phyloP scores from a whole-genome alignment of 2,329 filamentous ascomycete species.

The Diaporthe sp. region DNA sequence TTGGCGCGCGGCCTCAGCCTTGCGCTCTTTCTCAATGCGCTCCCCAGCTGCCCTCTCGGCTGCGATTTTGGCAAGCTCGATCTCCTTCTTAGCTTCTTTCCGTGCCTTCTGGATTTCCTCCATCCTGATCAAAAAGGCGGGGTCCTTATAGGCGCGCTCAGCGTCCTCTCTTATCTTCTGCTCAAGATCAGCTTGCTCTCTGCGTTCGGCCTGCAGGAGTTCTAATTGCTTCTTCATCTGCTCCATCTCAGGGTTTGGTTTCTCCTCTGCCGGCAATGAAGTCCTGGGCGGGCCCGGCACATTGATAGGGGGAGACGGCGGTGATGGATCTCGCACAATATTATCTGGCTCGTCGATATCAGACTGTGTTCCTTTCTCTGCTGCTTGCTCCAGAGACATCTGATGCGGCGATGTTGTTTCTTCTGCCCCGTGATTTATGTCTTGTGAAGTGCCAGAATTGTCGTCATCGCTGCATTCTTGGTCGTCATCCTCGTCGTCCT shows the following conservation, averaged over 20 bases:
- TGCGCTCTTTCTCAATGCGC: constrained; percentile 55
- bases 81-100: constrained; percentile 62
- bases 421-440: no score
- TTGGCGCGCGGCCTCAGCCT: constrained; percentile 53
- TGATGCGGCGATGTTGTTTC: no score
- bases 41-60: constrained; percentile 60
- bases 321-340: constrained; percentile 42
- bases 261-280: constrained; percentile 53
- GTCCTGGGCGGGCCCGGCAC: constrained; percentile 58
- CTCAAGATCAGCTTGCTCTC: constrained; percentile 60
- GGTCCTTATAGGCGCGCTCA: constrained; percentile 60
- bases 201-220: constrained; percentile 61
- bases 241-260: constrained; percentile 69
- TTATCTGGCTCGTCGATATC: no score
- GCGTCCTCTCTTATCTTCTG: constrained; percentile 61
- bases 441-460: no score
- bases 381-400: no score
- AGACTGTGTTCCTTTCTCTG: no score
- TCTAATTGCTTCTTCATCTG: constrained; percentile 72
- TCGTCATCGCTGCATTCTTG: no score
- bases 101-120: constrained; percentile 55
- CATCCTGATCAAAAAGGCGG: no score
- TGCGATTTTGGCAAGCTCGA: constrained; percentile 62
- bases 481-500: no score
- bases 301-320: constrained; percentile 60